Evolutionary conservation across 495 filamentous ascomycete species (phyloP).

Genomic region (Hypoxylon rickii): DNA sequence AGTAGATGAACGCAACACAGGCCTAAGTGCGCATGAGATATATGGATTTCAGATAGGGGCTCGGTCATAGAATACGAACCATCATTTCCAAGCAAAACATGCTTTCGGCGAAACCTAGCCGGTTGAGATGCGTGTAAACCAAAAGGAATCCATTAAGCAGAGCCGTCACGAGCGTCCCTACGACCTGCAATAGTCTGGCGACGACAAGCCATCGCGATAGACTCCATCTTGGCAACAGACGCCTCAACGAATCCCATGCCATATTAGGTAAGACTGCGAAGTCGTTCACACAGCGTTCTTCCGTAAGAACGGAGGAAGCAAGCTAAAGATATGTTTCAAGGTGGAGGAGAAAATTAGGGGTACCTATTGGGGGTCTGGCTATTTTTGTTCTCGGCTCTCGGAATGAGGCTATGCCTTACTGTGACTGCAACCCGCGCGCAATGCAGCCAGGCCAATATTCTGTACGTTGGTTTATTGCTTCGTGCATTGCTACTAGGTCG

Average conservation of each 20-base stretch:
- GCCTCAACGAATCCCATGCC: slow-evolving; percentile 33
- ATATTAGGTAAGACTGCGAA: slow-evolving; percentile 25
- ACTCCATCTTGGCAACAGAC: slow-evolving; percentile 21
- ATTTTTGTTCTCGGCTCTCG: slow-evolving; percentile 18
- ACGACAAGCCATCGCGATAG: slow-evolving; percentile 42
- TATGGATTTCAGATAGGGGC: too few species aligned
- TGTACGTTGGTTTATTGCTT: slow-evolving; percentile 7
- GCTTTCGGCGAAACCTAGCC: slow-evolving; percentile 30
- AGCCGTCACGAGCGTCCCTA: slow-evolving; percentile 33
- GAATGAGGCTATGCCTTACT: slow-evolving; percentile 29
- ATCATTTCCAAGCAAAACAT: slow-evolving; percentile 44
- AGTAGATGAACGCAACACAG: slow-evolving; percentile 41
- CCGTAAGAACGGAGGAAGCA: slow-evolving; percentile 9
- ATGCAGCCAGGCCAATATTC: slow-evolving; percentile 30
- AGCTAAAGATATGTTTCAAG: slow-evolving; percentile 24
- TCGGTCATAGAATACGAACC: too few species aligned
- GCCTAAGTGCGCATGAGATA: slow-evolving; percentile 25
- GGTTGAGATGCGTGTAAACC: slow-evolving; percentile 33
- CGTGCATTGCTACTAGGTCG: not conserved
- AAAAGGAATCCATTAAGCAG: slow-evolving; percentile 46
- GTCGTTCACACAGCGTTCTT: slow-evolving; percentile 2
- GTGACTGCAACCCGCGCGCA: slow-evolving; percentile 21
- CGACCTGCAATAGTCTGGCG: slow-evolving; percentile 39
- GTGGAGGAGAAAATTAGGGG: slow-evolving; percentile 1
- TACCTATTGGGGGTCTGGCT: slow-evolving; percentile 4